Evolutionary conservation across 2,329 filamentous ascomycete genomes (phyloP).

Genomic region (Colletotrichum theobromicola): DNA sequence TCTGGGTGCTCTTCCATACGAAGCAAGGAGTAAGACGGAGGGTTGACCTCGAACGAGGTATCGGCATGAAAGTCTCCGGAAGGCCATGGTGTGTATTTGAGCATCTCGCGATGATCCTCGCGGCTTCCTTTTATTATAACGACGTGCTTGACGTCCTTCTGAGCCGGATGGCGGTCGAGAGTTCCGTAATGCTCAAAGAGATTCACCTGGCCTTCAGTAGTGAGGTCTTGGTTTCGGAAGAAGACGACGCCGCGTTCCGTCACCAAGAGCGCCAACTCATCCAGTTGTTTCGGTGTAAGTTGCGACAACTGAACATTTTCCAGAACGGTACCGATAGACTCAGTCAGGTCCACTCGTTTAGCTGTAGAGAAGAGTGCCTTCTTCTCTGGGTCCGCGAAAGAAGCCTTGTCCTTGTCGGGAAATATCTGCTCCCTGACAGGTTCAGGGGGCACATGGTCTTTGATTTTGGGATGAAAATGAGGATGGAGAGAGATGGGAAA

Average conservation of each 20-base stretch:
- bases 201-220: constrained; percentile 43
- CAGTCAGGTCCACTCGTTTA: constrained; percentile 44
- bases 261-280: constrained; percentile 54
- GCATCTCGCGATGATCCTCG: constrained; percentile 48
- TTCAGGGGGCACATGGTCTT: constrained; percentile 43
- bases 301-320: constrained; percentile 49
- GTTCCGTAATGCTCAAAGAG: constrained; percentile 54
- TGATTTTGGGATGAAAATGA: constrained; percentile 51
- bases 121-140: constrained; percentile 49
- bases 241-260: constrained; percentile 53
- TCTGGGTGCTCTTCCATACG: constrained; percentile 55
- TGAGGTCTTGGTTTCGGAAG: constrained; percentile 53
- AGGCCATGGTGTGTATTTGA: constrained; percentile 53
- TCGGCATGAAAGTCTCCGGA: constrained; percentile 53
- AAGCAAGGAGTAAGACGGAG: constrained; percentile 54
- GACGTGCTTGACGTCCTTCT: constrained; percentile 47
- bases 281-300: constrained; percentile 47
- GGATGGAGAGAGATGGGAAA: constrained; percentile 51
- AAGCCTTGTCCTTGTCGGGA: constrained; percentile 41
- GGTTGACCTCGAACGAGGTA: constrained; percentile 56
- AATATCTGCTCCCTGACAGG: constrained; percentile 31
- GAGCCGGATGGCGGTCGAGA: constrained; percentile 51
- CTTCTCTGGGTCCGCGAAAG: constrained; percentile 49
- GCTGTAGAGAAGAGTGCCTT: constrained; percentile 44
- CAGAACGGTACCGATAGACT: constrained; percentile 45